These are phyloP conservation scores for Sphaerulina populicola DNA, from an alignment of 2,329 filamentous ascomycete genomes.

Conservation along the genomic window DNA sequence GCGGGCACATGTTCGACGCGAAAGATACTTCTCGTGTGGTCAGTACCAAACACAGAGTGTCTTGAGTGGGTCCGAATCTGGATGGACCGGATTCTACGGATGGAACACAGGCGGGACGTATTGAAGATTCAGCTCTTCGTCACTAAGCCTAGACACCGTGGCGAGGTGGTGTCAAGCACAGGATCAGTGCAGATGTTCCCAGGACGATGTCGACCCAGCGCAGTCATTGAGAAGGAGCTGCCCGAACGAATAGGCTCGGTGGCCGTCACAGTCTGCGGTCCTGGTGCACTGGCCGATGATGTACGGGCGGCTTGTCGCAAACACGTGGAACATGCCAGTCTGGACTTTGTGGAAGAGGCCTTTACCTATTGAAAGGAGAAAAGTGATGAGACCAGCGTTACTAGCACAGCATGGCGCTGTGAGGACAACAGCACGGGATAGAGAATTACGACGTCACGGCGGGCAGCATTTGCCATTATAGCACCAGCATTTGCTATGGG, in stretches of 20 bases:
- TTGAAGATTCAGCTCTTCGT: constrained; percentile 56
- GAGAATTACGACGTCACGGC: constrained; percentile 8
- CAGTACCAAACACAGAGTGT: constrained; percentile 62
- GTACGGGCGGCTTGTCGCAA: constrained; percentile 49
- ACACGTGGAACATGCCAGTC: constrained; percentile 44
- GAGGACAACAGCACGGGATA: background rate
- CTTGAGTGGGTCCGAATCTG: constrained; percentile 56
- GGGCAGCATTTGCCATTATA: constrained; percentile 8
- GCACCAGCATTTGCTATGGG: constrained; percentile 5
- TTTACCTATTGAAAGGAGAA: constrained; percentile 41
- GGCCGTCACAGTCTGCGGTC: constrained; percentile 55
- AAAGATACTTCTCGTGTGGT: constrained; percentile 68
- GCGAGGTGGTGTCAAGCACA: constrained; percentile 50
- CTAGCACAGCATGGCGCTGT: constrained; percentile 4
- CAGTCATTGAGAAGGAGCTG: constrained; percentile 51
- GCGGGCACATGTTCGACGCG: constrained; percentile 63
- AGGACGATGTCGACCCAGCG: constrained; percentile 49
- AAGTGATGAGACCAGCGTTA: background rate
- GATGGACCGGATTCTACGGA: constrained; percentile 57
- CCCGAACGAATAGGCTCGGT: constrained; percentile 41
- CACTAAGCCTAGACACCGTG: constrained; percentile 49
- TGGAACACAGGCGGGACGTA: constrained; percentile 51
- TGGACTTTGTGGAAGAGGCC: constrained; percentile 58
- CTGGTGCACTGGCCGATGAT: constrained; percentile 55
- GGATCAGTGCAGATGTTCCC: constrained; percentile 54